Conservation (phyloP, 2,329 filamentous ascomycete genomes). For the Aspergillus spinulosporus region DNA sequence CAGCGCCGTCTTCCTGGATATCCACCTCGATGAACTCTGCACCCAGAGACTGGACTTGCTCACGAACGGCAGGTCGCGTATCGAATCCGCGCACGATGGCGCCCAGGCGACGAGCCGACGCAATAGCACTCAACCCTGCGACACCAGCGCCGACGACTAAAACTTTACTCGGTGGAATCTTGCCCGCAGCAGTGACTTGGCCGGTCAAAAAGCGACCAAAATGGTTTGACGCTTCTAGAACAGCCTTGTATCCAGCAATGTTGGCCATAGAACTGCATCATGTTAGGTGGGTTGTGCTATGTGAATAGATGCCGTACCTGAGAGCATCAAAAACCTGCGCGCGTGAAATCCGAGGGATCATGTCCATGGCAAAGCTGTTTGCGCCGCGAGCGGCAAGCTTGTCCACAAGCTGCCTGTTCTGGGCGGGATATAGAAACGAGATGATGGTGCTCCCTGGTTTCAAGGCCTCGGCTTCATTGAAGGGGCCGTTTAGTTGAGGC, state of each 20-base stretch:
- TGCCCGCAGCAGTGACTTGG: slow-evolving; percentile 82
- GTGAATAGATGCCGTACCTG: slow-evolving; percentile 30
- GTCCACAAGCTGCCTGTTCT: slow-evolving; percentile 74
- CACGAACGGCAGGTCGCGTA: slow-evolving; percentile 80
- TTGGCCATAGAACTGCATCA: slow-evolving; percentile 79
- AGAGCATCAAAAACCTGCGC: slow-evolving; percentile 87
- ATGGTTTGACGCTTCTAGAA: slow-evolving; percentile 83
- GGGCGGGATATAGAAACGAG: slow-evolving; percentile 78
- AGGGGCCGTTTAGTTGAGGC: slow-evolving; percentile 59
- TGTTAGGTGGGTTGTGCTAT: neutral
- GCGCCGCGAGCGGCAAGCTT: slow-evolving; percentile 69
- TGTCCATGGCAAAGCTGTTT: slow-evolving; percentile 89
- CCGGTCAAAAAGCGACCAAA: slow-evolving; percentile 87
- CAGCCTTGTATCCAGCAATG: slow-evolving; percentile 90
- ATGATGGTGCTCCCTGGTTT: slow-evolving; percentile 72
- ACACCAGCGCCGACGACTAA: slow-evolving; percentile 89
- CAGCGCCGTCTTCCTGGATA: slow-evolving; percentile 78
- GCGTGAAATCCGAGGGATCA: slow-evolving; percentile 85
- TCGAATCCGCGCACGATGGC: slow-evolving; percentile 90
- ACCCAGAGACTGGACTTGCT: slow-evolving; percentile 86
- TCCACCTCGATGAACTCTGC: slow-evolving; percentile 89
- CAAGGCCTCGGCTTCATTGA: slow-evolving; percentile 68
- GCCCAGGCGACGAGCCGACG: slow-evolving; percentile 79
- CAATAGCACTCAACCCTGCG: slow-evolving; percentile 84
- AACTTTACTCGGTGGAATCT: slow-evolving; percentile 88